Conservation (phyloP, 1,139 yeast species). For the Debaryomyces sp. region DNA sequence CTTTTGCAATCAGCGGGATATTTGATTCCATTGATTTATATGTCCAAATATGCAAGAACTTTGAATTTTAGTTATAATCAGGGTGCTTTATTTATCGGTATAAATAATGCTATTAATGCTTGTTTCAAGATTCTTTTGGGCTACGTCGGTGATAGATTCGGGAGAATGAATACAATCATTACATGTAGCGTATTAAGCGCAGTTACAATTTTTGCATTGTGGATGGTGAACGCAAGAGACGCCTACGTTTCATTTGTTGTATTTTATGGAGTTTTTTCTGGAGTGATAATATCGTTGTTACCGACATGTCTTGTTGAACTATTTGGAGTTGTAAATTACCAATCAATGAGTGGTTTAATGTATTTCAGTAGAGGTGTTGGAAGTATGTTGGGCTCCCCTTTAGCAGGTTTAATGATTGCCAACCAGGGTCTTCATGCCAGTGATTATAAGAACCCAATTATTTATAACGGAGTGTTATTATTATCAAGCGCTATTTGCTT, state of each 20-base stretch:
- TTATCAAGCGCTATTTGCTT: conserved; percentile 22
- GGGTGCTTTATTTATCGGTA: conserved; percentile 46
- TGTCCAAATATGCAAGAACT: conserved; percentile 41
- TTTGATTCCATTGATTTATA: conserved; percentile 40
- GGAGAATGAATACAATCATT: conserved; percentile 39
- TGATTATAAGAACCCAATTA: conserved; percentile 25
- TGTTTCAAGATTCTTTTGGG: conserved; percentile 39
- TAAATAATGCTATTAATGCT: conserved; percentile 44
- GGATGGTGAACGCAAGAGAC: conserved; percentile 20
- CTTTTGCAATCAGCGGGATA: conserved; percentile 45
- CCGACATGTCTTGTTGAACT: conserved; percentile 43
- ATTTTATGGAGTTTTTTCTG: conserved; percentile 37
- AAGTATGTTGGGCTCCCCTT: conserved; percentile 33
- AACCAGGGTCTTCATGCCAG: conserved; percentile 16
- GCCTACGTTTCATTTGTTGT: conserved; percentile 41
- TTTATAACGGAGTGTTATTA: conserved; percentile 29
- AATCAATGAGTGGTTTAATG: conserved; percentile 28
- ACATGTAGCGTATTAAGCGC: conserved; percentile 35
- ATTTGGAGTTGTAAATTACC: conserved; percentile 37
- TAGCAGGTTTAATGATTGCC: conserved; percentile 31
- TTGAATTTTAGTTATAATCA: conserved; percentile 34
- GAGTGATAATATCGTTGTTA: conserved; percentile 40
- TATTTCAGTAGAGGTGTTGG: conserved; percentile 36
- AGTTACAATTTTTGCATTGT: conserved; percentile 29
- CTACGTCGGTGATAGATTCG: conserved; percentile 35